These are phyloP conservation scores for Cydonia oblonga DNA, from an alignment of 331 rosid genomes.

Conservation along the genomic window DNA sequence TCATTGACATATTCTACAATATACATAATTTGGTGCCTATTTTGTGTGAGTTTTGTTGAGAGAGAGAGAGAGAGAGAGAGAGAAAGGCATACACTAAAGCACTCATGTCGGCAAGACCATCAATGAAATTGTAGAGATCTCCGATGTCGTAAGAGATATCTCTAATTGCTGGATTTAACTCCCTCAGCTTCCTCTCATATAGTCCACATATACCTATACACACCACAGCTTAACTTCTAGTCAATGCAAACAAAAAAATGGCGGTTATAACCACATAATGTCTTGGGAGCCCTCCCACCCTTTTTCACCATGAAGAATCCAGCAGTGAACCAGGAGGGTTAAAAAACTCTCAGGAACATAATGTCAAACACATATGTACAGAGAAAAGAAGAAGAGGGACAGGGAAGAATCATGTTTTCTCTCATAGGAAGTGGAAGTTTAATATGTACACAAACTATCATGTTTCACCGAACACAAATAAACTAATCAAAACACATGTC, in stretches of 20 bases:
- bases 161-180: slow-evolving; percentile 77
- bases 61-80: background rate
- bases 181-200: slow-evolving; percentile 94
- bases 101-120: slow-evolving; percentile 94
- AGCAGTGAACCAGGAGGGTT: background rate
- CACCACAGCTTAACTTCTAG: slow-evolving; percentile 13
- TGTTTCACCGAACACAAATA: background rate
- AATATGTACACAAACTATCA: background rate
- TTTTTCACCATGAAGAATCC: background rate
- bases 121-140: slow-evolving; percentile 93
- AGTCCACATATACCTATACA: slow-evolving; percentile 77
- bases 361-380: background rate
- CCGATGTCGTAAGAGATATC: slow-evolving; percentile 77
- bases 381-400: background rate
- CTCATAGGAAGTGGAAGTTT: background rate
- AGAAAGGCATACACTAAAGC: slow-evolving; percentile 72
- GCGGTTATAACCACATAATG: background rate
- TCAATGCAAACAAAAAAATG: background rate
- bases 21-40: background rate
- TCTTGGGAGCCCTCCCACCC: background rate
- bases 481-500: background rate
- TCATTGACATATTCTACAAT: background rate
- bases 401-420: background rate
- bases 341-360: background rate
- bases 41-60: background rate